Percentiles rank a stretch among this genome's conserved stretches.
Evolutionary conservation across 2,329 filamentous ascomycete genomes (phyloP).

Genomic region (Ophiostoma quercus): DNA sequence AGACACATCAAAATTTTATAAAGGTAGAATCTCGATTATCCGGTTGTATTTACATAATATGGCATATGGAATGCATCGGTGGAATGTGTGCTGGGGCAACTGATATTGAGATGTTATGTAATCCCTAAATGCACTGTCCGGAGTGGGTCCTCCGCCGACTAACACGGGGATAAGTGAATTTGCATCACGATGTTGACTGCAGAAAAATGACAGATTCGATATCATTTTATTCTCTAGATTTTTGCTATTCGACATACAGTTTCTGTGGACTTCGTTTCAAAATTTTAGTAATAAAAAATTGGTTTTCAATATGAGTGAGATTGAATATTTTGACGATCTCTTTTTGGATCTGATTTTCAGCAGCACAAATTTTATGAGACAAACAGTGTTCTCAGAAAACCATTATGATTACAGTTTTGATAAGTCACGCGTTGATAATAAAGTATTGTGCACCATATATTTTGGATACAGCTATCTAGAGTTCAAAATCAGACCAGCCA

Average conservation of each 20-base stretch:
- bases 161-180: neutral
- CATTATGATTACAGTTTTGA: too few relatives aligned
- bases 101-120: neutral
- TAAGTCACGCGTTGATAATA: neutral
- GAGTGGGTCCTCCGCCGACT: neutral
- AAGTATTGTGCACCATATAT: neutral
- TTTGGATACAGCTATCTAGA: neutral
- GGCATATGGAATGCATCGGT: neutral
- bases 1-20: neutral
- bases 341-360: too few relatives aligned
- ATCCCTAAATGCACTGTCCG: neutral
- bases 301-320: too few relatives aligned
- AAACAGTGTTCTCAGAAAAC: too few relatives aligned
- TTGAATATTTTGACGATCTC: too few relatives aligned
- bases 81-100: conserved; percentile 6
- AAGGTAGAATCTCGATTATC: neutral
- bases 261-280: too few relatives aligned
- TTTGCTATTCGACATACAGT: too few relatives aligned
- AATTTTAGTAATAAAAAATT: too few relatives aligned
- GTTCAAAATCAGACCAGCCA: neutral
- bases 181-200: neutral
- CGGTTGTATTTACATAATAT: neutral
- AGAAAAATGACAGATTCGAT: neutral
- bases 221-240: too few relatives aligned
- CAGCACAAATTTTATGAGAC: too few relatives aligned